phyloP scores from a whole-genome alignment of 2,329 filamentous ascomycete species.

The Grosmannia serpens region DNA sequence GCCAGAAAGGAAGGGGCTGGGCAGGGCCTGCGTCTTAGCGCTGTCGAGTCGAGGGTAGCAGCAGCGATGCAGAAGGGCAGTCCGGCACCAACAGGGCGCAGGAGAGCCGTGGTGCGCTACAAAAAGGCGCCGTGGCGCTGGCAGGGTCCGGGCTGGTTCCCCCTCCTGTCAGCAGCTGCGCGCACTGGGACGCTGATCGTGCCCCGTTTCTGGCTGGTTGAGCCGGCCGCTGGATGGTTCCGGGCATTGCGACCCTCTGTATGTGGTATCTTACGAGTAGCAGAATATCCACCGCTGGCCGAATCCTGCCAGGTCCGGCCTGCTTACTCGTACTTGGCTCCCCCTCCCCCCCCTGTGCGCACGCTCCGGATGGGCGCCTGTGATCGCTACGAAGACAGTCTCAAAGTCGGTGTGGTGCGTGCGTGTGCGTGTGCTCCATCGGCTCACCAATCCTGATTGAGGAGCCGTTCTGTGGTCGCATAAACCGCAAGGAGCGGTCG shows the following conservation, averaged over 20 bases:
- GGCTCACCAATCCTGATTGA: neutral
- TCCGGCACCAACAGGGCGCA: neutral
- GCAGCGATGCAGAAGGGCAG: no score
- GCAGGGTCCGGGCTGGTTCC: neutral
- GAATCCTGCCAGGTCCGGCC: neutral
- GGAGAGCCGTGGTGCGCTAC: neutral
- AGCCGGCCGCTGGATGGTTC: neutral
- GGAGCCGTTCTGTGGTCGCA: neutral
- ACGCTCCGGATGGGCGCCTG: neutral
- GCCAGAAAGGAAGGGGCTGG: neutral
- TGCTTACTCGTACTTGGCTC: neutral
- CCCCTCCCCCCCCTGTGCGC: neutral
- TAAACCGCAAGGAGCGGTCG: neutral
- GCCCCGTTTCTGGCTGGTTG: neutral
- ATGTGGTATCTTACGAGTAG: neutral
- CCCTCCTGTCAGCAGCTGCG: neutral
- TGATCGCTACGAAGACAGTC: neutral
- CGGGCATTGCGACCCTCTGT: neutral
- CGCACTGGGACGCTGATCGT: neutral
- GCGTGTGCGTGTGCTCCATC: neutral
- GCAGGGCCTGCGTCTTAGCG: neutral
- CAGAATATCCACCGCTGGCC: neutral
- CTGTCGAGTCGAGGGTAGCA: neutral
- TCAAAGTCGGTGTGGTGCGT: neutral
- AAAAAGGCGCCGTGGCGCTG: neutral